Percentiles rank a stretch among this genome's conserved stretches.
Conservation (phyloP, 1,284 basidiomycete genomes). For the Hymenochaete sp. region DNA sequence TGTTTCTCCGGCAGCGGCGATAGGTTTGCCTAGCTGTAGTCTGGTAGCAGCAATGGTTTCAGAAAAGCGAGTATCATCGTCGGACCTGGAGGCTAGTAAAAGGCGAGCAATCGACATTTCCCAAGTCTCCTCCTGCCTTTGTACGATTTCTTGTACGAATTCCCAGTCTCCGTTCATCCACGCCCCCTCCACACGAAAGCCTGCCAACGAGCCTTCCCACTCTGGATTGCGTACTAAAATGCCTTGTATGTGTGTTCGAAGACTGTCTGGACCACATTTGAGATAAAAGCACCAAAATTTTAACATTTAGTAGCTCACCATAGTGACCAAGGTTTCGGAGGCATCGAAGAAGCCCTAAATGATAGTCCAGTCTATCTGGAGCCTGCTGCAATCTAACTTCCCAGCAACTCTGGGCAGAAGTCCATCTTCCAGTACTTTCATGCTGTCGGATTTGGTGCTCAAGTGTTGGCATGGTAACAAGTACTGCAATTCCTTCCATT, state of each 20-base stretch:
- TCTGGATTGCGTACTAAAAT: conserved; percentile 80
- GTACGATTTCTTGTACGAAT: conserved; percentile 58
- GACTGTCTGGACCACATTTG: conserved; percentile 57
- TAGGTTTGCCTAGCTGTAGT: conserved; percentile 69
- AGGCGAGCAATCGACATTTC: conserved; percentile 76
- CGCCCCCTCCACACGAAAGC: conserved; percentile 88
- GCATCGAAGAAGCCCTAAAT: conserved; percentile 87
- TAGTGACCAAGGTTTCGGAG: conserved; percentile 95
- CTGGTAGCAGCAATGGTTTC: conserved; percentile 61
- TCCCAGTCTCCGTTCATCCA: conserved; percentile 96
- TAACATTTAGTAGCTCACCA: conserved; percentile 50
- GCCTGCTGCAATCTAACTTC: conserved; percentile 91
- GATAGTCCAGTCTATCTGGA: conserved; percentile 83
- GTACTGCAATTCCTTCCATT: conserved; percentile 94
- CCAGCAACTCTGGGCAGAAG: conserved; percentile 98
- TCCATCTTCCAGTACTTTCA: conserved; percentile 96
- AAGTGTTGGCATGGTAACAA: conserved; percentile 83
- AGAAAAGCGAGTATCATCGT: conserved; percentile 37
- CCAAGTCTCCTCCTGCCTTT: conserved; percentile 39
- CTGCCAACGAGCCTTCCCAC: conserved; percentile 74
- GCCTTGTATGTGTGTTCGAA: conserved; percentile 92
- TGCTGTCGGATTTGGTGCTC: conserved; percentile 98
- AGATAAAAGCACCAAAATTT: conserved; percentile 6
- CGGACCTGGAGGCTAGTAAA: conserved; percentile 70
- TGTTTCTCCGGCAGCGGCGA: conserved; percentile 71